These are phyloP conservation scores for Phytophthora gonapodyides DNA, from an alignment of 352 stramenopile genomes.

Conservation along the genomic window DNA sequence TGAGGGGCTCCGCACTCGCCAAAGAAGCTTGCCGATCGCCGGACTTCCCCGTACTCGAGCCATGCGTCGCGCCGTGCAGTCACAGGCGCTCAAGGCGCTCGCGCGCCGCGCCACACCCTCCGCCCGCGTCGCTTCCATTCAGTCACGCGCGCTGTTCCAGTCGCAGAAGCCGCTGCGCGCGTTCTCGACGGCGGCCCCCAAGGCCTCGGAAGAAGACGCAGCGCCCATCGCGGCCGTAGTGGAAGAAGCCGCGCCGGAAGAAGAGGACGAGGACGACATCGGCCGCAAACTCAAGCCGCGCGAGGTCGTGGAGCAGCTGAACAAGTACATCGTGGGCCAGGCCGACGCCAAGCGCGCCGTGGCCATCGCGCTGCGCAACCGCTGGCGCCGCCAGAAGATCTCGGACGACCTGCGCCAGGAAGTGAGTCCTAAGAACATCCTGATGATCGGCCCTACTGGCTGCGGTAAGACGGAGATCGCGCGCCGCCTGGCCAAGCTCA, in stretches of 20 bases:
- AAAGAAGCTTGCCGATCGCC: conserved; percentile 12
- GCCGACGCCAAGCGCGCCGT: conserved; percentile 97
- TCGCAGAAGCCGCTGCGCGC: conserved; percentile 16
- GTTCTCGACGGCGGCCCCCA: conserved; percentile 43
- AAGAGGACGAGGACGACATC: conserved; percentile 56
- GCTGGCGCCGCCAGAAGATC: conserved; percentile 97
- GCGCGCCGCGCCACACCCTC: conserved; percentile 25
- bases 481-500: conserved; percentile 96
- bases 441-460: conserved; percentile 99
- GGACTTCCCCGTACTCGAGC: background rate
- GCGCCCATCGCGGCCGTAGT: conserved; percentile 31
- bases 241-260: conserved; percentile 33
- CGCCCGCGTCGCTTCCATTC: background rate
- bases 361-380: conserved; percentile 98
- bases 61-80: conserved; percentile 59
- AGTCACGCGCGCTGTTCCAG: conserved; percentile 21
- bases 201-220: conserved; percentile 37
- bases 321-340: conserved; percentile 99
- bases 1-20: conserved; percentile 27
- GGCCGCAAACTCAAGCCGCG: conserved; percentile 89
- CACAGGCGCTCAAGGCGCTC: conserved; percentile 50
- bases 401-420: conserved; percentile 89
- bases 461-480: conserved; percentile 99
- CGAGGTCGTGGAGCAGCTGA: conserved; percentile 95
- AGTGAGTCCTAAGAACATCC: conserved; percentile 99